Conservation (phyloP, 805 yeast genomes). For the Wickerhamiella lipophila region DNA sequence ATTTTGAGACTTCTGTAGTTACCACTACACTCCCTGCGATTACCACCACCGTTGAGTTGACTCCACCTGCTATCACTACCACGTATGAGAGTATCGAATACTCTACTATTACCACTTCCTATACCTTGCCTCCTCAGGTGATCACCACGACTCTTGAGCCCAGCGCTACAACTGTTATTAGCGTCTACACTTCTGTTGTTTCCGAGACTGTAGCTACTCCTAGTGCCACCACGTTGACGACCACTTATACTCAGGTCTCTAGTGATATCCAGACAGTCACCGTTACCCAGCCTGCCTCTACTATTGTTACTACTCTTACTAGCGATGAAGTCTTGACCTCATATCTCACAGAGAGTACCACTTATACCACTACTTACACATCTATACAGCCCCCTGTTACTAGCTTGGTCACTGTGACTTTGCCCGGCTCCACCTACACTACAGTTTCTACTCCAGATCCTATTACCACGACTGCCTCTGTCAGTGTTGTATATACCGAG, state of each 20-base stretch:
- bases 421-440: slow-evolving; percentile 1
- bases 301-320: background rate
- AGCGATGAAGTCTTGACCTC: slow-evolving; percentile 7
- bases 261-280: slow-evolving; percentile 2
- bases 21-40: background rate
- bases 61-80: slow-evolving; percentile 6
- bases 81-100: slow-evolving; percentile 1
- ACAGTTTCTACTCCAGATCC: background rate
- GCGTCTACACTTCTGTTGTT: background rate
- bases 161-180: background rate
- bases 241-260: slow-evolving; percentile 1
- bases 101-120: slow-evolving; percentile 4
- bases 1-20: background rate
- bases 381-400: background rate
- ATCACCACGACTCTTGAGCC: slow-evolving; percentile 5
- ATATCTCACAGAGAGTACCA: slow-evolving; percentile 1
- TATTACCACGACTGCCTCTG: background rate
- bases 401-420: background rate
- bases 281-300: slow-evolving; percentile 1
- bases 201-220: background rate
- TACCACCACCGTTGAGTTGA: slow-evolving; percentile 2
- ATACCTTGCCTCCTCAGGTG: slow-evolving; percentile 10
- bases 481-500: background rate
- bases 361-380: background rate
- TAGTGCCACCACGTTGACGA: background rate